Conservation (phyloP, 768 basidiomycete genomes). For the Lepiota venenata region DNA sequence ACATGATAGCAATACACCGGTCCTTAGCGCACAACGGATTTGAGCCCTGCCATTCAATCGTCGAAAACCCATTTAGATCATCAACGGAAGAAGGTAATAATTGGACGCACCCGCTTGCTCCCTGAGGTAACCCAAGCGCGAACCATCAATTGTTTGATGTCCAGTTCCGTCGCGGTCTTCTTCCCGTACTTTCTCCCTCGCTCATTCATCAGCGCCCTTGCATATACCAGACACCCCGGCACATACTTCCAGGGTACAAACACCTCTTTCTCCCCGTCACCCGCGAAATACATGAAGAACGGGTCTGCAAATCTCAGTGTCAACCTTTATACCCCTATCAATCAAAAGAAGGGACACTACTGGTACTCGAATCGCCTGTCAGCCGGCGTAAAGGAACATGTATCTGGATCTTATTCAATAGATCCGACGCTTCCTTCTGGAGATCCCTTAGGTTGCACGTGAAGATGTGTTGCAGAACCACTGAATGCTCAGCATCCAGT, state of each 20-base stretch:
- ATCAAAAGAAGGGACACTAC: conserved; percentile 3
- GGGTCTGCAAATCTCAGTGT: conserved; percentile 20
- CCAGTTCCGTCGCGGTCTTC: conserved; percentile 19
- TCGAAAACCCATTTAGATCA: background rate
- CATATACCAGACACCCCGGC: conserved; percentile 22
- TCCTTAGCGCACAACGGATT: conserved; percentile 24
- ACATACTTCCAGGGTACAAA: conserved; percentile 11
- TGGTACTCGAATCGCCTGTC: conserved; percentile 24
- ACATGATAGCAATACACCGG: conserved; percentile 27
- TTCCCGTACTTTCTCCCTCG: conserved; percentile 33
- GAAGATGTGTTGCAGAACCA: conserved; percentile 41
- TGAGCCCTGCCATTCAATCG: conserved; percentile 18
- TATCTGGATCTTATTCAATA: conserved; percentile 38
- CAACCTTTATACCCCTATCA: background rate
- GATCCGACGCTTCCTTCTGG: conserved; percentile 33
- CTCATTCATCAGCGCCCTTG: conserved; percentile 27
- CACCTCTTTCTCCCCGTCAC: conserved; percentile 8
- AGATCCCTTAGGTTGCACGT: conserved; percentile 40
- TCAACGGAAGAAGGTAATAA: conserved; percentile 1
- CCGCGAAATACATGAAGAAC: conserved; percentile 23
- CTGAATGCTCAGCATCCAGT: conserved; percentile 14
- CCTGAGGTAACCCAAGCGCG: conserved; percentile 42
- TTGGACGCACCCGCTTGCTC: conserved; percentile 26
- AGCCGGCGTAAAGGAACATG: conserved; percentile 26
- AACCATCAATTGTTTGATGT: conserved; percentile 30